Evolutionary conservation across 495 filamentous ascomycete genomes (phyloP), one percentile per base, ranked within the genome.

Genomic region (Schizothecium vesticola): DNA sequence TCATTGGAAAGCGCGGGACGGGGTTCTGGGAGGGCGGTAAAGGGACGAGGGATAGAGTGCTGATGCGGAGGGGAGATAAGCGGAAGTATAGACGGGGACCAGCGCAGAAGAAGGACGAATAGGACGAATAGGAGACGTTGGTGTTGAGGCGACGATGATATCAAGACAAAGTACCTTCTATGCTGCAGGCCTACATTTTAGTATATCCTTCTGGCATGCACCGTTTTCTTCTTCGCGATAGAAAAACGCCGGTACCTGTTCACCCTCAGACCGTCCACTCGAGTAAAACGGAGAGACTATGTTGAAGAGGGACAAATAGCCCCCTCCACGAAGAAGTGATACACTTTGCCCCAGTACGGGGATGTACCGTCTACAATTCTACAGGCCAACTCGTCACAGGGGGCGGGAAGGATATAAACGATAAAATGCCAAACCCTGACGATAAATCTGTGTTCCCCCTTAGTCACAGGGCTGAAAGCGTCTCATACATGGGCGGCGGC

Each of bases 11-110:
- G 61, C 69, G 73, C 33, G 90, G 90, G 0, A 87, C 81, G 66
- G 93, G 92, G 9, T 97, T 92, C 75, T 97, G 93, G 93, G 93
- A 97, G 79, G 93, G 93, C 19, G 93, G 93, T 2, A 93, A 92
- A 76, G 92, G 92, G 11, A 94, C 90, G n/a, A 79, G 91, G 63
- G 89, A 91, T 76, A 86, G 83, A 75, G 76, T 75, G 22, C 75
- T 84, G 67, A 92, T 93, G 91, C 90, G 89, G 68, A 82, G 88
- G 66, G 92, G 90, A 75, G 89, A 92, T 78, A 87, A 87, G 71
- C 82, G 90, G 73, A 93, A 93, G 81, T 89, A 86, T 74, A 87
- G 88, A 66, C 79, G 89, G 28, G 76, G 76, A 59, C 70, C 63
- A 64, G 71, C 66, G 72, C 70, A 70, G 68, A 70, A 73, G 43